phyloP scores from a whole-genome alignment of 768 basidiomycete species.

The Boletellus sp. region DNA sequence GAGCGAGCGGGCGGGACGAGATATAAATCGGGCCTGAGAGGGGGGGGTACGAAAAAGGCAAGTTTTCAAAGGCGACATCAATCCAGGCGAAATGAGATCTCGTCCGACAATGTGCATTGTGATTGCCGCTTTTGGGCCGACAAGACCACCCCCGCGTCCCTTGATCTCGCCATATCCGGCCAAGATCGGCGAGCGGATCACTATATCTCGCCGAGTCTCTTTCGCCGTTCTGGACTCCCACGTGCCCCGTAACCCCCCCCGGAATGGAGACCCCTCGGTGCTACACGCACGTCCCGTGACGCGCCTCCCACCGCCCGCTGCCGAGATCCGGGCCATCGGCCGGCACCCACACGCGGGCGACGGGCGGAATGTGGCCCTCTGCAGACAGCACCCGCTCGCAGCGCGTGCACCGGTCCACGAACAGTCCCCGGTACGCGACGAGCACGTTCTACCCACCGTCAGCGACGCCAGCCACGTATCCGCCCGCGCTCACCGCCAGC shows the following conservation, averaged over 20 bases:
- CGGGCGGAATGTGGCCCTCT: constrained; percentile 71
- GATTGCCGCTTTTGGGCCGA: constrained; percentile 19
- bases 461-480: neutral
- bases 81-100: too few relatives aligned
- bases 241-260: neutral
- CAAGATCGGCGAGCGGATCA: constrained; percentile 15
- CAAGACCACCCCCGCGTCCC: constrained; percentile 24
- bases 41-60: constrained; percentile 16
- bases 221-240: constrained; percentile 1
- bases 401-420: constrained; percentile 53
- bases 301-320: constrained; percentile 47
- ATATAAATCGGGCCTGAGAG: constrained; percentile 22
- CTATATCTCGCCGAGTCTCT: too few relatives aligned
- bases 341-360: constrained; percentile 53
- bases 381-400: constrained; percentile 66
- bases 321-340: too few relatives aligned
- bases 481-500: constrained; percentile 41
- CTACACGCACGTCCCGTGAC: constrained; percentile 37
- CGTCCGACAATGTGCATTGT: constrained; percentile 7
- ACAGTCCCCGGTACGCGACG: constrained; percentile 55
- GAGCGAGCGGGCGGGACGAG: constrained; percentile 2
- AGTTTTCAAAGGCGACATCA: too few relatives aligned
- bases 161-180: constrained; percentile 7
- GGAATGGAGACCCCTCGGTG: neutral
- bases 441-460: constrained; percentile 43